Evolutionary conservation across 1,284 basidiomycete species (phyloP), one percentile per base, ranked within the genome.

Genomic region (Ceratobasidium sp.): DNA sequence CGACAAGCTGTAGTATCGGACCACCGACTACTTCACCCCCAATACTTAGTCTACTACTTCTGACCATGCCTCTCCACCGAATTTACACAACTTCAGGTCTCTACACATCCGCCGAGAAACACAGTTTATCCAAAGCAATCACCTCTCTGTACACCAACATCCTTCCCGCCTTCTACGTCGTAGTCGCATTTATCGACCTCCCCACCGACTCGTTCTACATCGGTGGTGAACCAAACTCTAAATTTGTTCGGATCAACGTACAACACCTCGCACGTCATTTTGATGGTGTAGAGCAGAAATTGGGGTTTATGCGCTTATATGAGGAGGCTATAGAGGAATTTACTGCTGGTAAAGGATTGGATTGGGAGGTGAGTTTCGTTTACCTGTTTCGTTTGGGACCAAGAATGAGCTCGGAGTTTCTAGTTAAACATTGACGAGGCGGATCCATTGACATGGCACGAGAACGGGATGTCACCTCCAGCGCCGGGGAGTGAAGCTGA

Each of bases 351-450:
- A 69, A 69, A 44, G 66, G 51, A 19, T 36, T 69, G 15, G 53
- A 69, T 57, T 69, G 66, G 66, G 66, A 69, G 66, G 66, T 69
- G 33, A 69, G 50, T 45, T 24, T 44, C 8, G 11, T 41, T 5
- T 31, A 4, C 2, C 3, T 27, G 17, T 1, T 15, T 8, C 3
- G 24, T 3, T 54, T 6, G 31, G 2, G 44, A n/a, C n/a, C n/a
- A 24, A 24, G 3, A 47, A 9, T 19, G 15, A 47, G 1, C 24
- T 33, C 29, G n/a, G n/a, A n/a, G n/a, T n/a, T n/a, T n/a, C 11
- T 47, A 69, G 66, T 19, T 69, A 1, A 69, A 69, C 22, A 44
- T 69, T 57, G 66, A 69, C 36, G 66, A 69, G 22, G 66, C 66
- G 2, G 66, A 69, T 29, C 66, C 66, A 5, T 22, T 69, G 1